Percentiles rank a stretch among this genome's conserved stretches.
Conservation (phyloP, 176 grass and related monocot species). For the Sorghum bicolor region Sorghum_bicolor_NCBIv3 NC_012873.2:49525501-49526000, state of each 20-base stretch:
- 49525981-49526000: slow-evolving; percentile 51
- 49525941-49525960: slow-evolving; percentile 76
- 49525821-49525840: slow-evolving; percentile 50
- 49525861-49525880: slow-evolving; percentile 21
- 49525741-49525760: slow-evolving; percentile 45
- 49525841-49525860: slow-evolving; percentile 41
- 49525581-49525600: not conserved
- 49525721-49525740: not conserved
- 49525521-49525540: not conserved
- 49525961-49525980: slow-evolving; percentile 92
- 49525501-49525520: not conserved
- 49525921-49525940: slow-evolving; percentile 33
- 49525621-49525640: not conserved
- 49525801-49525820: slow-evolving; percentile 73
- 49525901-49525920: slow-evolving; percentile 8
- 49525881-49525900: slow-evolving; percentile 21
- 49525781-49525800: slow-evolving; percentile 90
- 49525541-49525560: not conserved
- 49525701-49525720: slow-evolving; percentile 3
- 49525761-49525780: slow-evolving; percentile 92
- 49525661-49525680: not conserved
- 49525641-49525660: not conserved
- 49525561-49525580: not conserved
- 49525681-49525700: not conserved
- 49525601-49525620: not conserved